Percentiles rank a stretch among this genome's conserved stretches.
Conservation (phyloP, 192 early-diverging fungal genomes). For the Entophlyctis helioformis region DNA sequence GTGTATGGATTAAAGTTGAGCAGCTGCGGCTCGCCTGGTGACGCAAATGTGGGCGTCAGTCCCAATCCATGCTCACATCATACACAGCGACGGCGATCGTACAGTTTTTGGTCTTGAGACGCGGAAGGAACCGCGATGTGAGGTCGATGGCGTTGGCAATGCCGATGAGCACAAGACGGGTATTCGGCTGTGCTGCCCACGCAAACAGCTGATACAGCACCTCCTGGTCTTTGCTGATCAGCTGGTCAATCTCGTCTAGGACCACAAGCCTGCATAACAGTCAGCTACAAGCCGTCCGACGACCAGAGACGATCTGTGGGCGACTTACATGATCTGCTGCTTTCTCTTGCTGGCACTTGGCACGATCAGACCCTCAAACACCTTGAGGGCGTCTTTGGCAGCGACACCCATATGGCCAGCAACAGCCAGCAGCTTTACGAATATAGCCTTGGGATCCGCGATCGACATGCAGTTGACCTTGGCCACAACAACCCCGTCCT, state of each 20-base stretch:
- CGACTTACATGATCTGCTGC: neutral
- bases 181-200: constrained; percentile 45
- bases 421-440: constrained; percentile 52
- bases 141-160: constrained; percentile 93
- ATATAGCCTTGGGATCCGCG: constrained; percentile 55
- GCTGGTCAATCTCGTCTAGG: constrained; percentile 87
- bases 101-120: constrained; percentile 71
- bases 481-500: constrained; percentile 24
- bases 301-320: neutral
- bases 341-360: neutral
- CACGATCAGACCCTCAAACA: constrained; percentile 40
- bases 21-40: constrained; percentile 52
- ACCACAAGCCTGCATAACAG: constrained; percentile 51
- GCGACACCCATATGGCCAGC: too few relatives aligned
- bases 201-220: constrained; percentile 85
- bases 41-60: neutral
- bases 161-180: constrained; percentile 68
- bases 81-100: too few relatives aligned
- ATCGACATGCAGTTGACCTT: constrained; percentile 83
- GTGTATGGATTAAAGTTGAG: constrained; percentile 84
- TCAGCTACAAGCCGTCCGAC: neutral
- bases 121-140: constrained; percentile 77
- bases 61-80: neutral
- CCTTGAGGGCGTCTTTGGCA: constrained; percentile 30
- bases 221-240: constrained; percentile 68